These are phyloP conservation scores for Sclerotinia sclerotiorum DNA, from an alignment of 2,329 filamentous ascomycete species.

Conservation along the genomic window DNA sequence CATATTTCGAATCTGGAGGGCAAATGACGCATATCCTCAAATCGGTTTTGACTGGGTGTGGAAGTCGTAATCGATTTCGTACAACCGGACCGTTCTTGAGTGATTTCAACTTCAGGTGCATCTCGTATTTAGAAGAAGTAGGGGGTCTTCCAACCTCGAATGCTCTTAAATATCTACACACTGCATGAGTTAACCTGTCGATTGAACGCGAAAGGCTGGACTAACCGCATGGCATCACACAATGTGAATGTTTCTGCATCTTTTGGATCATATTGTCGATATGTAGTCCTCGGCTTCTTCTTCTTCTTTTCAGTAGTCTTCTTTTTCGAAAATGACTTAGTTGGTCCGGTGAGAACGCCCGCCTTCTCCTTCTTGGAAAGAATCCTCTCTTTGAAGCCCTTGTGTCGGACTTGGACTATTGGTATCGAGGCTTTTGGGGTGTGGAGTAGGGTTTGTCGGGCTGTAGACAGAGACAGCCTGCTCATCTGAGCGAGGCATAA, in stretches of 20 bases:
- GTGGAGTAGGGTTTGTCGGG: slow-evolving; percentile 24
- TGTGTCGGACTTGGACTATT: slow-evolving; percentile 29
- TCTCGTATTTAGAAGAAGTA: slow-evolving; percentile 77
- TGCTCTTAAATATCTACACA: slow-evolving; percentile 77
- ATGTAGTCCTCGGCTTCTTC: slow-evolving; percentile 40
- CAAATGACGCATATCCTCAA: slow-evolving; percentile 88
- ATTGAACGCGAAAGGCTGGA: slow-evolving; percentile 22
- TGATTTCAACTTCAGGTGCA: slow-evolving; percentile 79
- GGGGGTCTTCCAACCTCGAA: slow-evolving; percentile 84
- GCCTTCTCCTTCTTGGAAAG: slow-evolving; percentile 32
- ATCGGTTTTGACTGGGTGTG: slow-evolving; percentile 86
- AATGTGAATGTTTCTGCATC: slow-evolving; percentile 68
- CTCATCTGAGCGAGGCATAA: slow-evolving; percentile 41
- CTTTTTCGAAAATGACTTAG: slow-evolving; percentile 38
- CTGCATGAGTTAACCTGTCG: slow-evolving; percentile 20
- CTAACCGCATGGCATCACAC: slow-evolving; percentile 88
- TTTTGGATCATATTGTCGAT: slow-evolving; percentile 41
- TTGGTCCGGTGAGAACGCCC: slow-evolving; percentile 16
- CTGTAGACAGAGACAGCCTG: slow-evolving; percentile 33
- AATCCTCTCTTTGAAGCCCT: slow-evolving; percentile 27
- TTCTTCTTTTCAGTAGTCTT: slow-evolving; percentile 40
- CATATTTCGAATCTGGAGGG: slow-evolving; percentile 73
- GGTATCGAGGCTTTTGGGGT: slow-evolving; percentile 30
- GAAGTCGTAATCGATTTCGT: slow-evolving; percentile 83
- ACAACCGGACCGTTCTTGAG: slow-evolving; percentile 83